These are phyloP conservation scores for Xylaria sp. DNA, from an alignment of 2,329 filamentous ascomycete genomes.

Conservation along the genomic window DNA sequence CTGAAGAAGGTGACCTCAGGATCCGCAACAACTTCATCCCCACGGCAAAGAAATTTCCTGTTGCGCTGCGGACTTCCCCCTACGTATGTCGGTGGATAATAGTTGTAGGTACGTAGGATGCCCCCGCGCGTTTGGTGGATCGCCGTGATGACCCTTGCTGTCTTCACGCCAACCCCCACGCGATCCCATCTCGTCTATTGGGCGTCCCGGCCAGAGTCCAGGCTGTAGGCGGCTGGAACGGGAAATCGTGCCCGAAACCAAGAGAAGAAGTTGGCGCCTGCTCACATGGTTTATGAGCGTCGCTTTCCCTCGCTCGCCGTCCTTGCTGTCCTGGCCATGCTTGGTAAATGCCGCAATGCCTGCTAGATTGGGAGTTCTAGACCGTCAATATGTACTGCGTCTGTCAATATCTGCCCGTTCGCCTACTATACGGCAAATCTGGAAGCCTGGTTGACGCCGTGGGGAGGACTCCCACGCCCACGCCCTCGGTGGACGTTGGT, in stretches of 20 bases:
- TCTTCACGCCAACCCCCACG: slow-evolving; percentile 27
- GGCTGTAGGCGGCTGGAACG: slow-evolving; percentile 26
- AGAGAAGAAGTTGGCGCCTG: slow-evolving; percentile 10
- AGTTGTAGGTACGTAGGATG: not conserved
- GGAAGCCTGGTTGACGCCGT: not conserved
- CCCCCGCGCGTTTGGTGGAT: slow-evolving; percentile 14
- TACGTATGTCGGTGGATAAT: too few relatives aligned
- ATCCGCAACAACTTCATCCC: slow-evolving; percentile 18
- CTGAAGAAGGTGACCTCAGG: slow-evolving; percentile 26
- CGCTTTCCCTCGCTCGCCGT: not conserved
- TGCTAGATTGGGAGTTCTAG: slow-evolving; percentile 24
- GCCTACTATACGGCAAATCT: not conserved
- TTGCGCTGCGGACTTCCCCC: too few relatives aligned
- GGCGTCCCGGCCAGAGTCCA: slow-evolving; percentile 16
- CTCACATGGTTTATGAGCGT: slow-evolving; percentile 9
- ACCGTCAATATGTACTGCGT: slow-evolving; percentile 9
- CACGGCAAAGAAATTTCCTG: too few relatives aligned
- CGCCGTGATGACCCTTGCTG: slow-evolving; percentile 24
- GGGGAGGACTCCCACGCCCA: too few relatives aligned
- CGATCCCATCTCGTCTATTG: slow-evolving; percentile 28
- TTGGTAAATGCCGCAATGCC: slow-evolving; percentile 28
- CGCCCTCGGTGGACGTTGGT: too few relatives aligned
- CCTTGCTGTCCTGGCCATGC: slow-evolving; percentile 15
- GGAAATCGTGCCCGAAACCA: slow-evolving; percentile 25
- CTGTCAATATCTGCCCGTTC: slow-evolving; percentile 6